Percentiles rank a stretch among this genome's conserved stretches.
Evolutionary conservation across 177 flowering plant genomes (phyloP).

Genomic region (Vitis hybrid): DNA sequence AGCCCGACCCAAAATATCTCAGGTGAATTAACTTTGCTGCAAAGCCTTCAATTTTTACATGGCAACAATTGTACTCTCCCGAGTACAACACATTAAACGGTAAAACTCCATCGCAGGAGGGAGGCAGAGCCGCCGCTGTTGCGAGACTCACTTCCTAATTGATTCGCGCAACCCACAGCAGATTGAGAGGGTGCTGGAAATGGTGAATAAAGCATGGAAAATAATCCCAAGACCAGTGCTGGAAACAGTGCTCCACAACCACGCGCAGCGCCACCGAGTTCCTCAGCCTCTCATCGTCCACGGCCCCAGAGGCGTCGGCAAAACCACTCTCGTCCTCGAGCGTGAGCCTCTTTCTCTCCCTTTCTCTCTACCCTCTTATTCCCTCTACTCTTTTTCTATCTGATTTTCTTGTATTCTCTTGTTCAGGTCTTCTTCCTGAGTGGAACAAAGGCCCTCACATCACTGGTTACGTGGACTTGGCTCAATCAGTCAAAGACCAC

Average conservation of each 20-base stretch:
- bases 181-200: slow-evolving; percentile 9
- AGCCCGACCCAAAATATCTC: no score
- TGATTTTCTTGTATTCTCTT: background rate
- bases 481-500: slow-evolving; percentile 43
- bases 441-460: slow-evolving; percentile 78
- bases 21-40: no score
- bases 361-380: background rate
- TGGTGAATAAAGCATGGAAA: slow-evolving; percentile 77
- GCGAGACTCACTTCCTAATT: no score
- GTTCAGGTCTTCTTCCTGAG: slow-evolving; percentile 65
- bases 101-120: no score
- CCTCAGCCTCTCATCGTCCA: slow-evolving; percentile 86
- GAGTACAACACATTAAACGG: no score
- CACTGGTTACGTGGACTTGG: slow-evolving; percentile 84
- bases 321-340: slow-evolving; percentile 84
- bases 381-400: background rate
- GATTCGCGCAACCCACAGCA: no score
- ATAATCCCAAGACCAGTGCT: slow-evolving; percentile 79
- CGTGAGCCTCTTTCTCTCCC: slow-evolving; percentile 35
- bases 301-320: slow-evolving; percentile 96
- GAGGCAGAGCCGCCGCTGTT: no score
- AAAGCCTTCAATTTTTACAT: no score
- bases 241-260: slow-evolving; percentile 83
- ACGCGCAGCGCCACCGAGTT: slow-evolving; percentile 77
- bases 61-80: no score